Evolutionary conservation across 371 early-diverging fungal genomes (phyloP).

Genomic region (Zychaea mexicana): DNA sequence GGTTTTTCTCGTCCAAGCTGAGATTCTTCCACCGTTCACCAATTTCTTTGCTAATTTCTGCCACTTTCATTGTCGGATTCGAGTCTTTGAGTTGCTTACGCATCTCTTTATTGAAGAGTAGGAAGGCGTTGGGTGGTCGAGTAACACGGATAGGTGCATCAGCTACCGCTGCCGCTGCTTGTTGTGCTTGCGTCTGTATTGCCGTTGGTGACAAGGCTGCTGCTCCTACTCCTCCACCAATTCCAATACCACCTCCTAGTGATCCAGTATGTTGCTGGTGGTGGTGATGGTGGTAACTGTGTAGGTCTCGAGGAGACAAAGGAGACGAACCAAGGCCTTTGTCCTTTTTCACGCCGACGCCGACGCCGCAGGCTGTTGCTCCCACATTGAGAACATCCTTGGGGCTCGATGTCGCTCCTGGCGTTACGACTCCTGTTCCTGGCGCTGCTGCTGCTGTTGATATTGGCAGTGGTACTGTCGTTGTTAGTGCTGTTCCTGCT

Average conservation of each 20-base stretch:
- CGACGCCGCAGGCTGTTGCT: no score
- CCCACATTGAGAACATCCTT: no score
- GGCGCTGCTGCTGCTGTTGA: no score
- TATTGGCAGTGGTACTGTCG: no score
- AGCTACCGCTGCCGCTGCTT: background rate
- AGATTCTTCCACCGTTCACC: conserved; percentile 61
- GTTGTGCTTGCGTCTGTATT: no score
- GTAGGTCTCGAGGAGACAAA: background rate
- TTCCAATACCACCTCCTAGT: background rate
- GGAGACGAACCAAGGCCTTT: no score
- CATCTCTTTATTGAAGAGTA: conserved; percentile 69
- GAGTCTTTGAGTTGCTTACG: conserved; percentile 62
- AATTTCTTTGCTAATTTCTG: conserved; percentile 68
- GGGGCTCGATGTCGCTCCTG: no score
- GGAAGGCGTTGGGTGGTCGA: conserved; percentile 70
- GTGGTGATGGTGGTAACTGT: background rate
- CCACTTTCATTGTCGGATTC: conserved; percentile 66
- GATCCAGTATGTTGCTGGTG: background rate
- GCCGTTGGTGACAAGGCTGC: background rate
- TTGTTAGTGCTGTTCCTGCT: background rate
- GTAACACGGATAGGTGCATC: conserved; percentile 46
- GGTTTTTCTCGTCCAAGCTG: conserved; percentile 37
- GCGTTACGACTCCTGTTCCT: no score
- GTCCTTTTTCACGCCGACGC: no score
- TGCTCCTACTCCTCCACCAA: background rate